A percentile compares a stretch with the other conserved stretches of the same genome.
Conservation (phyloP, 108 stramenopile genomes). For the Pseudonitzschia multiseries region DNA sequence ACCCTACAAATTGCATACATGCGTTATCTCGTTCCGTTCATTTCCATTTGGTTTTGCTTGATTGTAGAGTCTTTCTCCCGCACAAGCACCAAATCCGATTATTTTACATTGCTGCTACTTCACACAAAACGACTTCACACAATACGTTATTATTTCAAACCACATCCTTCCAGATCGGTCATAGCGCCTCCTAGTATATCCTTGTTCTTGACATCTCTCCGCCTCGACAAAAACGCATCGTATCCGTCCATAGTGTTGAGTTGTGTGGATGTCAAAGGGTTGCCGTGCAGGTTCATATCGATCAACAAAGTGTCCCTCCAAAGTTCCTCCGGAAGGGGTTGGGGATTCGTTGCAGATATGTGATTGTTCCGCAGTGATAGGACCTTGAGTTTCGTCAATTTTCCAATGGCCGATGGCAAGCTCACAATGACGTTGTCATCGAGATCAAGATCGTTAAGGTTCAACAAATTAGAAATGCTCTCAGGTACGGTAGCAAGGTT, state of each 20-base stretch:
- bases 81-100: not conserved
- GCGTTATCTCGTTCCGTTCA: too few species aligned
- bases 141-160: conserved; percentile 59
- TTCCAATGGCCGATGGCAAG: conserved; percentile 59
- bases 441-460: conserved; percentile 71
- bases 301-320: conserved; percentile 72
- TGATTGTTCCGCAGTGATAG: conserved; percentile 70
- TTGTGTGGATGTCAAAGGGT: conserved; percentile 70
- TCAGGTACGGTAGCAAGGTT: conserved; percentile 60
- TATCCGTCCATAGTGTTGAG: conserved; percentile 82
- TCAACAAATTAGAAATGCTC: conserved; percentile 52
- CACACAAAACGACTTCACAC: not conserved
- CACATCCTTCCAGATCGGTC: conserved; percentile 69
- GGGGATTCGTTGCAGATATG: conserved; percentile 66
- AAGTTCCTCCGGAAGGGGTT: conserved; percentile 69
- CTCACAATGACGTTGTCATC: conserved; percentile 70
- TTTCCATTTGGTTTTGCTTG: too few species aligned
- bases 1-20: too few species aligned
- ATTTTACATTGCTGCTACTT: not conserved
- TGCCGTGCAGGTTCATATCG: conserved; percentile 84
- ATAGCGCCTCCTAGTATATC: conserved; percentile 69
- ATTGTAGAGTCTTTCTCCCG: too few species aligned
- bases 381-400: conserved; percentile 63
- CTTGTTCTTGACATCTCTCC: conserved; percentile 77
- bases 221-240: conserved; percentile 68